These are phyloP conservation scores for Hevea brasiliensis DNA, from an alignment of 345 rosid genomes.

Conservation along the genomic window DNA sequence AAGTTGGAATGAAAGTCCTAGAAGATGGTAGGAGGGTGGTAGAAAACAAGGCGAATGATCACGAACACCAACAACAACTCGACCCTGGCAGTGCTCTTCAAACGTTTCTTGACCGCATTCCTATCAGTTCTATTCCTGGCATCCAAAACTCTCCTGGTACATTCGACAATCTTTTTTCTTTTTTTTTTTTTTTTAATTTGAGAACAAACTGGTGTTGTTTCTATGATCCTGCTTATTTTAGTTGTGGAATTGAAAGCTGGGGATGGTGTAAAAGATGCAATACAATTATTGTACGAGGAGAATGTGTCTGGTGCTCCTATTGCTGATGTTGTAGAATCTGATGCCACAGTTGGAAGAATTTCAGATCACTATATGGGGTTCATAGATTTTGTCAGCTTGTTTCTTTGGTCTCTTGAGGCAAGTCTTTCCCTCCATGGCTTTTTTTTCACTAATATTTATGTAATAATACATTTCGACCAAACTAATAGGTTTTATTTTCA, in stretches of 20 bases:
- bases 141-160: slow-evolving; percentile 40
- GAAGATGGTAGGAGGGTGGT: not conserved
- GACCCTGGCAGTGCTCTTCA: slow-evolving; percentile 39
- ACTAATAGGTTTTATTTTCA: not conserved
- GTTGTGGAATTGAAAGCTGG: slow-evolving; percentile 38
- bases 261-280: slow-evolving; percentile 34
- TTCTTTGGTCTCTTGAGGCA: slow-evolving; percentile 50
- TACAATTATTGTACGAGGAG: slow-evolving; percentile 32
- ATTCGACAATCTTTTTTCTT: not conserved
- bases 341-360: slow-evolving; percentile 22
- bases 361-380: slow-evolving; percentile 43
- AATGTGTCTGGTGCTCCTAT: slow-evolving; percentile 44
- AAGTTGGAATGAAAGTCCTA: slow-evolving; percentile 10
- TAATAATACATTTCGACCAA: too few relatives aligned
- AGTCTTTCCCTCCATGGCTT: not conserved
- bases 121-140: slow-evolving; percentile 42
- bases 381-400: slow-evolving; percentile 36
- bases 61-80: slow-evolving; percentile 8
- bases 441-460: too few relatives aligned
- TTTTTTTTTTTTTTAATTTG: not conserved
- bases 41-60: slow-evolving; percentile 9
- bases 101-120: slow-evolving; percentile 42
- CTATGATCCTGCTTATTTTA: not conserved
- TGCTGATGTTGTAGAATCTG: slow-evolving; percentile 32
- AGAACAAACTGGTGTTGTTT: not conserved